These are phyloP conservation scores for Leptomonas seymouri DNA, from an alignment of 208 protist species.

Conservation along the genomic window DNA sequence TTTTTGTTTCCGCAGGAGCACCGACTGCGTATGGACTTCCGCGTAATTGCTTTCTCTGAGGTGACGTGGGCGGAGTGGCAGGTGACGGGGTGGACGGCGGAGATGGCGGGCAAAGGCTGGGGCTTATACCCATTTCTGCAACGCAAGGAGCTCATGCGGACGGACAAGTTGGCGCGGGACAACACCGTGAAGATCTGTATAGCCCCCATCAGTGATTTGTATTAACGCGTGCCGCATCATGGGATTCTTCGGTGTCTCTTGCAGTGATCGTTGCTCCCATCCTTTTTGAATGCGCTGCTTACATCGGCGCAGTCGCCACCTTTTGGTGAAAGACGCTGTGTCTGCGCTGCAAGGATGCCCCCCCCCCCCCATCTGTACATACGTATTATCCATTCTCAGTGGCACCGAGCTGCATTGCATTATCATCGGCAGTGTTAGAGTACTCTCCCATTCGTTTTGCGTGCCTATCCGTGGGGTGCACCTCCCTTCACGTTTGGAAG, in stretches of 20 bases:
- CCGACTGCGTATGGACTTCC: slow-evolving; percentile 66
- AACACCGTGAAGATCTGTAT: slow-evolving; percentile 80
- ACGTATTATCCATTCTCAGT: too few species aligned
- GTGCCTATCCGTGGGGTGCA: too few species aligned
- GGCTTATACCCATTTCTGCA: slow-evolving; percentile 68
- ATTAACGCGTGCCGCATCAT: slow-evolving; percentile 27
- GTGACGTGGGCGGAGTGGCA: slow-evolving; percentile 72
- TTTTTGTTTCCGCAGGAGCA: slow-evolving; percentile 70
- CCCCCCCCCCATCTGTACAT: too few species aligned
- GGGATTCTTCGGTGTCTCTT: neutral
- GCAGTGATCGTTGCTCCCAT: neutral
- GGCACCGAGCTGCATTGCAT: too few species aligned
- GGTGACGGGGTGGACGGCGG: slow-evolving; percentile 55
- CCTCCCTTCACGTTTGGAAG: too few species aligned
- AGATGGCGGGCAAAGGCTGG: slow-evolving; percentile 70
- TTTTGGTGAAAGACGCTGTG: too few species aligned
- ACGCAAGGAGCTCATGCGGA: slow-evolving; percentile 67
- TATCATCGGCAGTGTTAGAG: too few species aligned
- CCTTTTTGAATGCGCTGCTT: neutral
- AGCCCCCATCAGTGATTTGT: slow-evolving; percentile 66
- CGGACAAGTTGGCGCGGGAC: slow-evolving; percentile 63
- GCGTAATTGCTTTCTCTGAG: slow-evolving; percentile 72
- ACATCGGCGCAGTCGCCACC: too few species aligned
- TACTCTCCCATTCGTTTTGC: too few species aligned
- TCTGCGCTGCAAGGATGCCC: too few species aligned